Conservation (phyloP, 2,329 filamentous ascomycete genomes). For the Alternaria sp. region DNA sequence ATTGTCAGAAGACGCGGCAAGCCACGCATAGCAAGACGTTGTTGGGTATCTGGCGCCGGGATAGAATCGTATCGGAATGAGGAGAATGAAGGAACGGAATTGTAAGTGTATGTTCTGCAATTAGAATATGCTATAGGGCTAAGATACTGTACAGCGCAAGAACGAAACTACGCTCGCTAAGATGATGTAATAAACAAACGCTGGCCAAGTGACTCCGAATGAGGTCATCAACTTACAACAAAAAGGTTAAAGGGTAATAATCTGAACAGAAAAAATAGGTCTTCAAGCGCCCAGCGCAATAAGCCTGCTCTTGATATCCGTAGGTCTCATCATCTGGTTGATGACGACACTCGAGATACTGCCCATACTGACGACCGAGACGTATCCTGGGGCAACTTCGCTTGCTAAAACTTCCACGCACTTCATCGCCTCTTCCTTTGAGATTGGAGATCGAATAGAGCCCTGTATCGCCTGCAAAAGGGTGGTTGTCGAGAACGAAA, state of each 20-base stretch:
- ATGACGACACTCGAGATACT: constrained; percentile 56
- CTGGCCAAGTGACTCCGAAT: background rate
- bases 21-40: background rate
- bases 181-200: background rate
- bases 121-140: constrained; percentile 1
- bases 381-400: constrained; percentile 57
- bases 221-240: background rate
- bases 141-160: constrained; percentile 2
- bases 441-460: constrained; percentile 58
- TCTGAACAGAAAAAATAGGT: background rate
- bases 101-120: background rate
- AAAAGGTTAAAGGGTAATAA: background rate
- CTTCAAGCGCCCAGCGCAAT: constrained; percentile 36
- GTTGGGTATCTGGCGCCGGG: background rate
- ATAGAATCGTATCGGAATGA: background rate
- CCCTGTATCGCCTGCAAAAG: constrained; percentile 56
- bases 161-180: constrained; percentile 1
- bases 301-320: constrained; percentile 46
- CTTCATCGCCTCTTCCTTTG: constrained; percentile 55
- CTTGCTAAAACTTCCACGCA: constrained; percentile 55
- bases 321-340: constrained; percentile 45
- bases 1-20: background rate
- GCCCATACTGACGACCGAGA: constrained; percentile 51
- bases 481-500: constrained; percentile 56
- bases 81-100: background rate